Evolutionary conservation across 2,329 filamentous ascomycete species (phyloP), one percentile per base, ranked within the genome.

Genomic region (Aspergillus aculeatinus): DNA sequence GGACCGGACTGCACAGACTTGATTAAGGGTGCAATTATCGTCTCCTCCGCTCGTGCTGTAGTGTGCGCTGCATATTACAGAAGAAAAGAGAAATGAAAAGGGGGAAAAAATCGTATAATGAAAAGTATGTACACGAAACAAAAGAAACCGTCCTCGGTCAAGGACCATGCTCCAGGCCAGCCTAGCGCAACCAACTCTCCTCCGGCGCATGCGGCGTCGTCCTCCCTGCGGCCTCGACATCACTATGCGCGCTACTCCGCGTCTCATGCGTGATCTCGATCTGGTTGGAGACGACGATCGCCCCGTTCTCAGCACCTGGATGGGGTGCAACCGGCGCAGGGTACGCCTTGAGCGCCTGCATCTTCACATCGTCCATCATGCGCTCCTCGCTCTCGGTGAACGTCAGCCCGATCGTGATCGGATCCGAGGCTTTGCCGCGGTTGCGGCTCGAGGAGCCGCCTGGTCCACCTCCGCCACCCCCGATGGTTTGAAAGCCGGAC

Each of bases 381-480:
- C 72, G 73, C 63, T 81, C 78, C 57, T 80, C 76, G 63, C 77
- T 79, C 65, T 77, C 76, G 16, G 67, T 80, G 61, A 79, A 76
- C 2, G 77, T 76, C 55, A 79, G 71, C 5, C 60, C 66, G 29
- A 57, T 66, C 1, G 75, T 77, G 33, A 76, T 74, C 3, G 74
- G 73, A 51, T 79, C 74, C 0, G 65, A 68, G 11, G 67, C 72
- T 3, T 70, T 72, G 5, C 72, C 68, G n/a, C 71, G 65, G 10
- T 72, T 74, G 1, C 69, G 70, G 23, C 68, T 71, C 29, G 66
- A 65, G 12, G 57, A 60, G 4, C 7, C 27, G 27, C 27, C 27
- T 29, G 65, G 57, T 3, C 23, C 23, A 23, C 67, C 69, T 16
- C 68, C 67, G 14, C 70, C 71, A 14, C 71, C 71, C 3, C 65